Base-by-base conservation (phyloP, 2,329 filamentous ascomycete species). In the Gaeumannomyces sp. region DNA sequence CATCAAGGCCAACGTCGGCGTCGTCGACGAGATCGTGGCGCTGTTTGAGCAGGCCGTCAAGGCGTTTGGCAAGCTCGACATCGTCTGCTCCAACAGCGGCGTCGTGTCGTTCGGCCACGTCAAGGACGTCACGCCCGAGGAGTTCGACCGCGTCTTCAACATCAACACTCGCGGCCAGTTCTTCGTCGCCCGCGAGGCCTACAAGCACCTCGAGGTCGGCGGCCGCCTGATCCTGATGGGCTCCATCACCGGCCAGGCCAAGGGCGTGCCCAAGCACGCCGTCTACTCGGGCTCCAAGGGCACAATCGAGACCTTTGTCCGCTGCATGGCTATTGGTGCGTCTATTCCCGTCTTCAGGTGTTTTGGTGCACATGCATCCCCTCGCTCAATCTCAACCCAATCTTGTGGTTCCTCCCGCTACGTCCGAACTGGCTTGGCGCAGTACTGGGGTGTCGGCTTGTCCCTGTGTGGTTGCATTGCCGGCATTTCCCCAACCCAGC, bases 171-270 rank as follows among this genome's bases (percentile, higher is more conserved):
- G 83, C 25, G 85, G 83, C 10, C 85, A 87, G 73, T 87, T 86
- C 76, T 87, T 87, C 73, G 84, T 87, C 45, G 85, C 83, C 7
- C 83, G 85, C 70, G 82, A 84, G 58, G 85, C 86, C 27, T 88
- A 85, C 79, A 83, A 84, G 74, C 76, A 86, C 72, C 80, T 89
- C 45, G 81, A 85, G 73, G 76, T 85, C 62, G 83, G 85, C 65
- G 86, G 86, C n/a, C 80, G 86, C 19, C 78, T 89, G 61, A 83
- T 89, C 69, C 78, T 89, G 64, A 89, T 87, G 84, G 81, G 78
- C 53, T 86, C 83, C 29, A 88, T 88, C 71, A 85, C 84, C 3
- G 69, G 85, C 50, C 67, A 70, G 62, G 71, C 68, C 65, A 72
- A 72, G 63, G 70, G 66, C 35, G 72, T 76, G 2, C 74, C 74